Evolutionary conservation across 1,284 basidiomycete genomes (phyloP), one percentile per base, ranked within the genome.

Genomic region (Volvariella volvacea): DNA sequence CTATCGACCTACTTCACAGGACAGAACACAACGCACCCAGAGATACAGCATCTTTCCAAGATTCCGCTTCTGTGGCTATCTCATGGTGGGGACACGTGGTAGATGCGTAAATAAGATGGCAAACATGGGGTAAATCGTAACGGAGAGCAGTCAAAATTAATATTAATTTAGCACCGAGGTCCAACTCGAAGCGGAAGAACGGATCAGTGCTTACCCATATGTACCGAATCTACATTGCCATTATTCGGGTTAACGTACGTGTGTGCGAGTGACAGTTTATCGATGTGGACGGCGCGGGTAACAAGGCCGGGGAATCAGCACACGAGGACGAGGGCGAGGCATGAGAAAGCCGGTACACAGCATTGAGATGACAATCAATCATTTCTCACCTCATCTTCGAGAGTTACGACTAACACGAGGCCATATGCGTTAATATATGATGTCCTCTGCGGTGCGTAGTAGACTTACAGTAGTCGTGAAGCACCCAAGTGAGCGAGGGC

Each of bases 11-110:
- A 12, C 19, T 32, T 9, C 10, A 20, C 19, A 2, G 14, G 22
- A 32, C 20, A 31, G n/a, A 9, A n/a, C 10, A 17, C 8, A 14
- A 49, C 55, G 39, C 44, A 66, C 68, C 62, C 63, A 68, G 22
- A 68, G 54, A 49, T 63, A 71, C 59, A 68, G 61, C 19, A 56
- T 50, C 53, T 66, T 70, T 14, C 59, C 59, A 28, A 63, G 50
- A 40, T 52, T 56, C 22, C 51, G 45, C 39, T 54, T 59, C 43
- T 63, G 61, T 2, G 56, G 46, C 63, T 66, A 34, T n/a, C n/a
- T n/a, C n/a, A n/a, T n/a, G n/a, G 19, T 46, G 42, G 37, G 30
- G 17, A 30, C 12, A 20, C 8, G 33, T 42, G 17, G 33, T n/a
- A n/a, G n/a, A n/a, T n/a, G n/a, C n/a, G n/a, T n/a, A n/a, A n/a